Evolutionary conservation across 1,284 basidiomycete species (phyloP), one percentile per base, ranked within the genome.

Genomic region (Peniophora sp.): DNA sequence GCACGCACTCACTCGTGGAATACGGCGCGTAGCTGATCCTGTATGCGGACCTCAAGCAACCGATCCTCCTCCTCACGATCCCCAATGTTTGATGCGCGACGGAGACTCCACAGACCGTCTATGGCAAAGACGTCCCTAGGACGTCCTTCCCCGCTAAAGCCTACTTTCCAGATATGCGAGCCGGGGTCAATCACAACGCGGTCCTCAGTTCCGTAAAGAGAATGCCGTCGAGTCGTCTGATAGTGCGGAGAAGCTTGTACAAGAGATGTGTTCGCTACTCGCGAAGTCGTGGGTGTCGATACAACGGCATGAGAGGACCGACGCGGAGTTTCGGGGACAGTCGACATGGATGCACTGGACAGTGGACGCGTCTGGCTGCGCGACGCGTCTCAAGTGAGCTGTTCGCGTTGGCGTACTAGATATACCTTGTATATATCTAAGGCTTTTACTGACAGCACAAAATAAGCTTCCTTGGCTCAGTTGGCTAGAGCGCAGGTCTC

Each of bases 111-210:
- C 24, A 89, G 59, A 0, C 76, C 62, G 24, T 71, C 69, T 0
- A 78, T 74, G 55, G 78, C 77, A 65, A 90, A 84, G 22, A 92
- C 79, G 55, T 90, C 83, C 56, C 90, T 69, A 14, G 91, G 89
- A 53, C 78, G 75, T n/a, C 87, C 85, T 70, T 93, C 91, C 17
- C 91, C 90, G 63, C 88, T 91, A 69, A 93, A 92, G 1, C 92
- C 91, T 8, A 89, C 85, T 67, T 91, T 92, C 89, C 90, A 92
- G 52, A 92, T 75, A 48, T 81, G 76, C 46, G 86, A 90, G 44
- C 91, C 91, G 24, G 89, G 82, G 63, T 94, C 91, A 54, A 93
- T 81, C 48, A 93, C 78, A 47, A 93, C 79, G 49, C 90, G 77
- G 63, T 92, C 90, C 63, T 93, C 91, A 5, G 85, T 89, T 47